These are phyloP conservation scores for Aurifilum marmelostoma DNA, from an alignment of 2,329 filamentous ascomycete species.

Conservation along the genomic window DNA sequence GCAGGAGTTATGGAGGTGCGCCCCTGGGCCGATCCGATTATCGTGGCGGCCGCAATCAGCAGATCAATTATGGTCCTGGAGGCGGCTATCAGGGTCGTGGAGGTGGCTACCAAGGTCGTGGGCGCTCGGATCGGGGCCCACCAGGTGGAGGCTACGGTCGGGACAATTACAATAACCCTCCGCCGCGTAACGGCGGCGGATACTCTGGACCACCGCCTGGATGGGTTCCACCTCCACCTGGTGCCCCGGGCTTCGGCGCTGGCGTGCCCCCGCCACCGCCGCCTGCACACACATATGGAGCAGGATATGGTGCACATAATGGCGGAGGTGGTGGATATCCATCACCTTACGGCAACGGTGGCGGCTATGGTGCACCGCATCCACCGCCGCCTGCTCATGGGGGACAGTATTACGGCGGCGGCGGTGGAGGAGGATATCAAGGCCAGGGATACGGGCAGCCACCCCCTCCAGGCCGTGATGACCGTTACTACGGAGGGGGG, in stretches of 20 bases:
- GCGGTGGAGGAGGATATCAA: constrained; percentile 23
- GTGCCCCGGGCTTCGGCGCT: constrained; percentile 46
- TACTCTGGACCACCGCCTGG: constrained; percentile 36
- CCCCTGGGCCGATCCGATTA: constrained; percentile 51
- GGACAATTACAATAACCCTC: constrained; percentile 30
- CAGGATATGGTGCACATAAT: constrained; percentile 24
- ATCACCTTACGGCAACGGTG: constrained; percentile 22
- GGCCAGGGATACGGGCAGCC: constrained; percentile 23
- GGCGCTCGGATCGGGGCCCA: constrained; percentile 22
- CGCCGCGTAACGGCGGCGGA: constrained; percentile 27
- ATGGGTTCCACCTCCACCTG: constrained; percentile 51
- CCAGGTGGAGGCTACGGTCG: constrained; percentile 24
- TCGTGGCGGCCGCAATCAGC: constrained; percentile 48
- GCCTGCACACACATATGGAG: constrained; percentile 35
- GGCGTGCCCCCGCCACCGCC: constrained; percentile 52
- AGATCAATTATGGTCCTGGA: constrained; percentile 56
- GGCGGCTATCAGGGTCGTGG: constrained; percentile 30
- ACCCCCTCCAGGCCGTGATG: constrained; percentile 22
- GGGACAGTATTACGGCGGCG: constrained; percentile 25
- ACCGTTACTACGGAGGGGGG: constrained; percentile 24
- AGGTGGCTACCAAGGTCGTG: constrained; percentile 23
- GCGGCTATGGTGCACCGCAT: constrained; percentile 24
- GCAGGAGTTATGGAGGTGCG: constrained; percentile 72
- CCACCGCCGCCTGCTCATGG: constrained; percentile 19
- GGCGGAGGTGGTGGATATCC: constrained; percentile 22